Conservation (phyloP, 2,329 filamentous ascomycete genomes). For the Aspergillus ustus region DNA sequence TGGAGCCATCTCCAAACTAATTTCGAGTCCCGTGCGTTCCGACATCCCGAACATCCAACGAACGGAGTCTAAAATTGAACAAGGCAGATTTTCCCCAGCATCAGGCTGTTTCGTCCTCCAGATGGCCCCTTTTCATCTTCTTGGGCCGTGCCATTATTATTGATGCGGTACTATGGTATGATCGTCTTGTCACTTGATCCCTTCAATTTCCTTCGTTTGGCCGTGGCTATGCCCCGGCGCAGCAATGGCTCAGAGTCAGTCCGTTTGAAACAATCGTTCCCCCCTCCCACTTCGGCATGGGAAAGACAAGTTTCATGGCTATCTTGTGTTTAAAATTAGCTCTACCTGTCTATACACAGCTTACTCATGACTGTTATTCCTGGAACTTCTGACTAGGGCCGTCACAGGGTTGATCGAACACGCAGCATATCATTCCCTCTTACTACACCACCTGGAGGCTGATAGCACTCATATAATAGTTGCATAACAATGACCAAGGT, state of each 20-base stretch:
- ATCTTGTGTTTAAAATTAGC: neutral
- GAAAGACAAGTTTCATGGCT: neutral
- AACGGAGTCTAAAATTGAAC: slow-evolving; percentile 16
- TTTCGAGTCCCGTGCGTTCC: neutral
- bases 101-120: slow-evolving; percentile 20
- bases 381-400: neutral
- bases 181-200: slow-evolving; percentile 4
- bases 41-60: slow-evolving; percentile 12
- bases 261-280: slow-evolving; percentile 21
- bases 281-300: slow-evolving; percentile 10
- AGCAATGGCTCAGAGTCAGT: slow-evolving; percentile 24
- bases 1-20: neutral
- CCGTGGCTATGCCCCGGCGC: slow-evolving; percentile 30
- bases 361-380: slow-evolving; percentile 3
- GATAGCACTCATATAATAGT: neutral
- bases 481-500: neutral
- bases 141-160: neutral
- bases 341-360: neutral
- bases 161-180: neutral
- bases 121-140: slow-evolving; percentile 15
- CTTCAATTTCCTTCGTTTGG: slow-evolving; percentile 2
- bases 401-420: slow-evolving; percentile 20
- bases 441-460: neutral
- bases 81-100: slow-evolving; percentile 15
- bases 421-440: neutral